Evolutionary conservation across 2,329 filamentous ascomycete species (phyloP).

Genomic region (Diplodia seriata): DNA sequence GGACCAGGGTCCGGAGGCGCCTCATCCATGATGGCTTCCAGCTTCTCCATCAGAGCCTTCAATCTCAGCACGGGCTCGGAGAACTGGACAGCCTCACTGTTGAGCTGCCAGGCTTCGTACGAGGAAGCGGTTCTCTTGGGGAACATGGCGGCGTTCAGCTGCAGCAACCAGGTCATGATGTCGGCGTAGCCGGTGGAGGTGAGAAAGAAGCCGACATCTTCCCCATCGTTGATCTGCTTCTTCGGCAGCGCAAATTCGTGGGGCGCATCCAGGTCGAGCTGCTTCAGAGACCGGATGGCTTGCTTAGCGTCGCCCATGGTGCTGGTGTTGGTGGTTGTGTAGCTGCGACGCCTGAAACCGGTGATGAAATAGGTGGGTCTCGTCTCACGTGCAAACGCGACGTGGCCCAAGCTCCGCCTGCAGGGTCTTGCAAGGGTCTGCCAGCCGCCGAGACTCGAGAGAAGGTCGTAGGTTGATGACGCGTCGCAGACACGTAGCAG

Average conservation of each 20-base stretch:
- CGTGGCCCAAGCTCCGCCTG: conserved; percentile 30
- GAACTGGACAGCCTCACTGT: conserved; percentile 53
- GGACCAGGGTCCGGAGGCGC: conserved; percentile 86
- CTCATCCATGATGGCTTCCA: conserved; percentile 74
- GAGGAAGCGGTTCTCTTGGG: conserved; percentile 63
- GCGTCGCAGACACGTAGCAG: neutral
- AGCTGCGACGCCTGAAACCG: conserved; percentile 15
- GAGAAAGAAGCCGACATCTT: conserved; percentile 82
- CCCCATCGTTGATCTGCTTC: conserved; percentile 85
- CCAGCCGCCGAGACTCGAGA: neutral
- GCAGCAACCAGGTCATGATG: conserved; percentile 84
- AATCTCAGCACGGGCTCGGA: conserved; percentile 69
- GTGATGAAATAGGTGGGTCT: conserved; percentile 28
- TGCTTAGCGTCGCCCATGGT: conserved; percentile 23
- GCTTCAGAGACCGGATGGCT: conserved; percentile 37
- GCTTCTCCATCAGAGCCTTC: conserved; percentile 68
- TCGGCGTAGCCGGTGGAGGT: conserved; percentile 83
- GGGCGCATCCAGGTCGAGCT: conserved; percentile 37
- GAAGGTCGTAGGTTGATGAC: neutral
- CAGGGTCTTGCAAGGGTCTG: conserved; percentile 16
- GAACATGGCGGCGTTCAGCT: conserved; percentile 87
- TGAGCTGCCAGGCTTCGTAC: conserved; percentile 61
- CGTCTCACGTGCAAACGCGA: conserved; percentile 27
- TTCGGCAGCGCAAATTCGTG: conserved; percentile 67
- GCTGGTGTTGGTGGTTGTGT: conserved; percentile 4